Evolutionary conservation across 805 yeast species (phyloP).

Genomic region (Jamesozyma rosinii): DNA sequence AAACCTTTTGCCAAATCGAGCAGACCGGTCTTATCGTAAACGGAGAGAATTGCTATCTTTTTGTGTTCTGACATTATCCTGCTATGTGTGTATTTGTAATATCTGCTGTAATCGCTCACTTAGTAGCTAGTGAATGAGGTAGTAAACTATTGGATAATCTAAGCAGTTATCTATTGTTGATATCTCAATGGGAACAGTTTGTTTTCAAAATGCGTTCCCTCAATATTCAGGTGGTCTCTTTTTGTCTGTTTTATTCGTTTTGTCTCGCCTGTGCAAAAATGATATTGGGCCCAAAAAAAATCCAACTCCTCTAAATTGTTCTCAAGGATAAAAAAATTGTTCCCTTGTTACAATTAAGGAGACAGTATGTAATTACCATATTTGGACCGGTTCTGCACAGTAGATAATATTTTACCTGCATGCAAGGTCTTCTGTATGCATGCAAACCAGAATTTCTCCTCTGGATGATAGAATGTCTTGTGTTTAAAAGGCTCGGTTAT

Average conservation of each 20-base stretch:
- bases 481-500: too few relatives aligned
- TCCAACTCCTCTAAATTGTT: not conserved
- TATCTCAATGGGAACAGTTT: too few relatives aligned
- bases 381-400: not conserved
- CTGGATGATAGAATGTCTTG: too few relatives aligned
- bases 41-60: constrained; percentile 91
- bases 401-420: not conserved
- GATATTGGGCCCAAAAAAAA: not conserved
- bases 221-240: not conserved
- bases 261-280: not conserved
- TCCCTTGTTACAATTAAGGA: not conserved
- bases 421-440: too few relatives aligned
- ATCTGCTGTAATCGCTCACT: not conserved
- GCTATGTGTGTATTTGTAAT: not conserved
- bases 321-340: not conserved
- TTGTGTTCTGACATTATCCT: constrained; percentile 27
- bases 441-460: too few relatives aligned
- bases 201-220: too few relatives aligned
- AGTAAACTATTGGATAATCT: not conserved
- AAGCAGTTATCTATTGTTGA: too few relatives aligned
- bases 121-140: not conserved
- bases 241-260: not conserved
- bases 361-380: not conserved
- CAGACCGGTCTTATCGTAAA: constrained; percentile 94
- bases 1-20: constrained; percentile 94